Evolutionary conservation across 2,329 filamentous ascomycete species (phyloP), one percentile per base, ranked within the genome.

Genomic region (Neofusicoccum umdonicola): DNA sequence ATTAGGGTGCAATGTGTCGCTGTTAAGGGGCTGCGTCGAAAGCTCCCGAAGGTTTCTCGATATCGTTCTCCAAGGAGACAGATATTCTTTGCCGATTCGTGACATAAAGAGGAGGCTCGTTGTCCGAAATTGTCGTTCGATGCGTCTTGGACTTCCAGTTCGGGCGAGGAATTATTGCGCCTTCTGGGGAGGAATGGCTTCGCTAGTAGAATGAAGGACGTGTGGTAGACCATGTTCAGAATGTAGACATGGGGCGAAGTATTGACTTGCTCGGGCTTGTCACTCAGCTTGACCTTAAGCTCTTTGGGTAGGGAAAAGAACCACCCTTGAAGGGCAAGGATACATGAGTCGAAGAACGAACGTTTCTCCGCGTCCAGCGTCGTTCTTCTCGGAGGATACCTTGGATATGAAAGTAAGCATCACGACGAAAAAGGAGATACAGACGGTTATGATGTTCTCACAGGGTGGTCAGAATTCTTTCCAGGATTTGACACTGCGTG

Each of bases 1-100:
- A 73, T 77, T 4, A 78, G 67, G 3, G 70, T 73, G 65, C 74
- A 78, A 60, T 78, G 72, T 1, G 74, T 78, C 0, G 76, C 72
- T 1, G 76, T 73, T 1, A 78, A 70, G 3, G 76, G 75, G 48
- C 75, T 77, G 12, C 65, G 65, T 31, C 68, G 74, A 67, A 78
- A 78, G 37, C 71, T 72, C 35, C 76, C 76, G 61, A 76, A 78
- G 1, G 58, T 66, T 27, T 74, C 69, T 17, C 73, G 69, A 57
- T 77, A 78, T 58, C 73, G 72, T 47, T 76, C 69, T 5, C 68
- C 68, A 15, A 74, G 63, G 11, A 70, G 37, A 45, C 70, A 70
- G 44, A 74, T 72, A 11, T 66, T 62, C 5, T 68, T 68, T 3
- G 70, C 66, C 11, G 75, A 70, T 42, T 71, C 68, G 39, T 62